A percentile compares a stretch with the other conserved stretches of the same genome.
Evolutionary conservation across 768 basidiomycete genomes (phyloP).

Genomic region (Rhizopogon rudus): DNA sequence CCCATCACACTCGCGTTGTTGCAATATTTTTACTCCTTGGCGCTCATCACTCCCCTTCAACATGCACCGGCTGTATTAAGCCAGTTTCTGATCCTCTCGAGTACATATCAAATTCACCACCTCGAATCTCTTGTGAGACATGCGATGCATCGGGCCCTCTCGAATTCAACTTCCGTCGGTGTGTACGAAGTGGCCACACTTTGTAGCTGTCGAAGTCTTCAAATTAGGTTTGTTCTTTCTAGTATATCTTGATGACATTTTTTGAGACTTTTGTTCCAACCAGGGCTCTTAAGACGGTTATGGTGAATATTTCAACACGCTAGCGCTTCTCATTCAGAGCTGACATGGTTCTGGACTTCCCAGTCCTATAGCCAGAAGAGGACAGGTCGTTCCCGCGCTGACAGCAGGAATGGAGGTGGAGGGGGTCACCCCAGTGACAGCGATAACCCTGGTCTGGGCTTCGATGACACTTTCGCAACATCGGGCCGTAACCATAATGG

Average conservation of each 20-base stretch:
- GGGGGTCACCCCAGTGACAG: constrained; percentile 32
- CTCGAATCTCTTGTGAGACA: constrained; percentile 82
- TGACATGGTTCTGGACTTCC: constrained; percentile 12
- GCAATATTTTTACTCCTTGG: constrained; percentile 90
- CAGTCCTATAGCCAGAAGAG: constrained; percentile 80
- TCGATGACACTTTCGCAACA: constrained; percentile 28
- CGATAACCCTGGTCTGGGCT: constrained; percentile 28
- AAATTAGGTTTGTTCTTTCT: constrained; percentile 64
- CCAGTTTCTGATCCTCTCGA: constrained; percentile 78
- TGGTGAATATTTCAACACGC: constrained; percentile 43
- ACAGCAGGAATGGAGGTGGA: constrained; percentile 42
- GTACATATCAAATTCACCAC: constrained; percentile 75
- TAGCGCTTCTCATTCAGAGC: constrained; percentile 4
- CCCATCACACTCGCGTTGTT: constrained; percentile 83
- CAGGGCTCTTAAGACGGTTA: constrained; percentile 78
- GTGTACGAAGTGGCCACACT: constrained; percentile 95
- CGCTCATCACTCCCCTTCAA: constrained; percentile 86
- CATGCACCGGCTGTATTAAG: constrained; percentile 87
- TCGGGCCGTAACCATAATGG: constrained; percentile 46
- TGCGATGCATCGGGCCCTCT: constrained; percentile 86
- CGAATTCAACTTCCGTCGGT: constrained; percentile 80
- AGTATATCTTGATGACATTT: constrained; percentile 10
- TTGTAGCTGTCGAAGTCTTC: constrained; percentile 82
- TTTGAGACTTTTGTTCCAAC: constrained; percentile 6
- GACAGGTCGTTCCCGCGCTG: constrained; percentile 44